Evolutionary conservation across 2,329 filamentous ascomycete genomes (phyloP), one percentile per base, ranked within the genome.

Genomic region (Coniella vitis): DNA sequence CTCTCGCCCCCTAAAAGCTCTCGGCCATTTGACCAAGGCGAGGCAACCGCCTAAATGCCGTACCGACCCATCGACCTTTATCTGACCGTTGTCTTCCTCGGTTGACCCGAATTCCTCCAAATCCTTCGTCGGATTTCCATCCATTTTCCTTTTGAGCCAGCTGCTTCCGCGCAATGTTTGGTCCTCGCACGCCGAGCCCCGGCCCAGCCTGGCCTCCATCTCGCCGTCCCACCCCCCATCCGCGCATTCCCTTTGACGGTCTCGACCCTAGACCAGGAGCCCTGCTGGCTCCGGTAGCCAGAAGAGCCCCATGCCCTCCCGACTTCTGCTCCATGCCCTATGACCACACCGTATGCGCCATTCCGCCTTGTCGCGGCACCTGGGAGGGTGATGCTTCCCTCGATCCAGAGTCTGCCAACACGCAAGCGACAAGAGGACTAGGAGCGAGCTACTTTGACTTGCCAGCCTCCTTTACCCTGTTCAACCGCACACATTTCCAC

Each of bases 391-490:
- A 25, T 14, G 19, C 16, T 19, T 12, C 22, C 37, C n/a, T 32
- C 32, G 10, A 20, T 9, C n/a, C 14, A 7, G 17, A 16, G 14
- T n/a, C 22, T 2, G 14, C 38, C 34, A 8, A 38, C n/a, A 21
- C 4, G 5, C 25, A n/a, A 10, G 25, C 25, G 25, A 29, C 25
- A 29, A 10, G 25, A 5, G 5, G 25, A 29, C 25, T 29, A n/a
- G 25, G 5, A 29, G 25, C 25, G 5, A 10, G 25, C 25, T 10
- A 29, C 17, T 16, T 42, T 31, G 20, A 14, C 7, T 25, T 40
- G 25, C 45, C 45, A 3, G 20, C 17, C 16, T 14, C 32, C 17
- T 48, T 48, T 39, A 43, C n/a, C 8, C 7, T 48, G 4, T 48
- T 17, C 25, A n/a, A 41, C 7, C 20, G 32, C 17, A 38, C 31